Conservation (phyloP, 2,329 filamentous ascomycete genomes). For the Westerdykella aurantiaca region DNA sequence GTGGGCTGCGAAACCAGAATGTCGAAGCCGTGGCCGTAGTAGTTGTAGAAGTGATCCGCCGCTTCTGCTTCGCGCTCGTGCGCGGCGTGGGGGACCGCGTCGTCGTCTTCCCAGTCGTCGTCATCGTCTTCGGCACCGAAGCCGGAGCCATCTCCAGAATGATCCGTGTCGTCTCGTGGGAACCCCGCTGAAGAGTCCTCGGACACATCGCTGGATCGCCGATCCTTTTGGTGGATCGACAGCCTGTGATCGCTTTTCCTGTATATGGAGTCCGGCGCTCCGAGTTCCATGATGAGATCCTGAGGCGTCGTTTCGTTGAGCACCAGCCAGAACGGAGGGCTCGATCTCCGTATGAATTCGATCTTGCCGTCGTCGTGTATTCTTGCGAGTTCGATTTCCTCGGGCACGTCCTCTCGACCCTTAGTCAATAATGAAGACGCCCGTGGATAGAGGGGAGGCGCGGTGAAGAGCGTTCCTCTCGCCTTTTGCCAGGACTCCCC, state of each 20-base stretch:
- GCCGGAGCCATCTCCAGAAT: slow-evolving; percentile 31
- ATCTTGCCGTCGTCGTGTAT: slow-evolving; percentile 73
- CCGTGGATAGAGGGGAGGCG: slow-evolving; percentile 66
- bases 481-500: slow-evolving; percentile 88
- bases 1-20: slow-evolving; percentile 78
- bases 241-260: slow-evolving; percentile 84
- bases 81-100: slow-evolving; percentile 46
- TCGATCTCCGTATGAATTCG: slow-evolving; percentile 69
- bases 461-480: slow-evolving; percentile 69
- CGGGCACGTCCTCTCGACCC: slow-evolving; percentile 72
- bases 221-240: slow-evolving; percentile 63
- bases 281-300: slow-evolving; percentile 82
- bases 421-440: slow-evolving; percentile 63
- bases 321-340: slow-evolving; percentile 61
- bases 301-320: slow-evolving; percentile 87
- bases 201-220: slow-evolving; percentile 32
- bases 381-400: slow-evolving; percentile 77
- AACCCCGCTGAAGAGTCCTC: slow-evolving; percentile 27
- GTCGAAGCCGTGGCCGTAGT: slow-evolving; percentile 93
- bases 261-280: slow-evolving; percentile 90
- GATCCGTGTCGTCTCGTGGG: slow-evolving; percentile 25
- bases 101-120: slow-evolving; percentile 43
- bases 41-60: slow-evolving; percentile 84
- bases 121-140: slow-evolving; percentile 31
- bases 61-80: slow-evolving; percentile 56